Percentiles rank a stretch among this genome's conserved stretches.
Evolutionary conservation across 257 asterid genomes (phyloP).

Genomic region (Capsicum rhomboideum): DNA sequence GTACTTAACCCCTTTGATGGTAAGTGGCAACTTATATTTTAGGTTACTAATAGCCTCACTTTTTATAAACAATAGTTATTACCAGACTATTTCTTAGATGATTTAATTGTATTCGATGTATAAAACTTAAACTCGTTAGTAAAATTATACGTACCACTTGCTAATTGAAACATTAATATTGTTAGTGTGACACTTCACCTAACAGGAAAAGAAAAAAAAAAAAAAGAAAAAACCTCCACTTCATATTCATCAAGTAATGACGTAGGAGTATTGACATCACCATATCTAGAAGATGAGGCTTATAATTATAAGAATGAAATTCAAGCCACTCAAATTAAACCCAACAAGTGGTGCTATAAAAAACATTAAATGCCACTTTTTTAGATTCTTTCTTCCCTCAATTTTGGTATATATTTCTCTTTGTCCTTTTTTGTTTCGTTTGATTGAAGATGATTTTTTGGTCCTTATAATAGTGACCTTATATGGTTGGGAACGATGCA

Average conservation of each 20-base stretch:
- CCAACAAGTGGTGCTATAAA: background rate
- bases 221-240: background rate
- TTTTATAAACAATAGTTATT: too few species aligned
- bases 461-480: background rate
- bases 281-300: background rate
- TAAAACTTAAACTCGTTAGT: too few species aligned
- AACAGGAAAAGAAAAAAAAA: background rate
- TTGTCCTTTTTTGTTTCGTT: background rate
- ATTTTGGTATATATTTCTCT: background rate
- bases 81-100: too few species aligned
- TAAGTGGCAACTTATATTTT: too few species aligned
- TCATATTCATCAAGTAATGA: background rate
- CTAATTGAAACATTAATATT: background rate
- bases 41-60: background rate
- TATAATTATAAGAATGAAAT: background rate
- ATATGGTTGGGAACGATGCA: background rate
- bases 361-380: background rate
- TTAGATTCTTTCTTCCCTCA: background rate
- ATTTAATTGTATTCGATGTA: background rate
- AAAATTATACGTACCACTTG: background rate
- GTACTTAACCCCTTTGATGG: too few species aligned
- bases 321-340: background rate
- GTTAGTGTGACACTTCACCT: background rate
- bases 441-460: background rate
- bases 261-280: background rate